Evolutionary conservation across 768 basidiomycete species (phyloP), one percentile per base, ranked within the genome.

Genomic region (Suillus americanus): DNA sequence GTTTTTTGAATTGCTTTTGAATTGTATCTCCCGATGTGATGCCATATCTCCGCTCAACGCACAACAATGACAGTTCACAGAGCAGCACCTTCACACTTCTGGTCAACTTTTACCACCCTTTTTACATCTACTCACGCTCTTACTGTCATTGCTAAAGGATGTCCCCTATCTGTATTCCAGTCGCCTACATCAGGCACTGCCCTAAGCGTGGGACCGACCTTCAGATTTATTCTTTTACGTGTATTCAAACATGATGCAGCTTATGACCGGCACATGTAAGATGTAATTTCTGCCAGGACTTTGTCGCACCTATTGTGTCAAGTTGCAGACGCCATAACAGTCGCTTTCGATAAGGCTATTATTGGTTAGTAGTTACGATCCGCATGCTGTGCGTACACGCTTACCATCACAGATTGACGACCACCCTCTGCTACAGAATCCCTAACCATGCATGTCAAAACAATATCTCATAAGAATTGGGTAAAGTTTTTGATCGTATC

Each of bases 1-100:
- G 3, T 92, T 93, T 75, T 92, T 92, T 70, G 75, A 84, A 14
- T 68, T 91, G 28, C 82, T 94, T 65, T 76, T 90, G 48, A 82
- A 85, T 30, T 87, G 85, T 64, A 79, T 92, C 38, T 72, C 77
- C 10, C 76, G 75, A 60, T 89, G 89, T 63, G 91, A 93, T 66
- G 60, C 71, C 48, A 78, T 83, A 28, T 88, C 88, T 2, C 88
- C 89, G 0, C 71, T 92, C 65, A 92, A 91, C 65, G 38, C 43
- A 28, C 35, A 59, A n/a, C 62, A 45, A 67, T 61, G 48, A 59
- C 62, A 37, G 3, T 57, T 56, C 9, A 16, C 37, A 55, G 25
- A 28, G 54, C n/a, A 25, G 14, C 23, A 57, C n/a, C 23, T 16
- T 57, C n/a, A 38, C 38, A 33, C 16, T 53, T 38, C 35, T 56